A percentile compares a stretch with the other conserved stretches of the same genome.
Conservation (phyloP, 2,329 filamentous ascomycete species). For the Xylaria sp. region DNA sequence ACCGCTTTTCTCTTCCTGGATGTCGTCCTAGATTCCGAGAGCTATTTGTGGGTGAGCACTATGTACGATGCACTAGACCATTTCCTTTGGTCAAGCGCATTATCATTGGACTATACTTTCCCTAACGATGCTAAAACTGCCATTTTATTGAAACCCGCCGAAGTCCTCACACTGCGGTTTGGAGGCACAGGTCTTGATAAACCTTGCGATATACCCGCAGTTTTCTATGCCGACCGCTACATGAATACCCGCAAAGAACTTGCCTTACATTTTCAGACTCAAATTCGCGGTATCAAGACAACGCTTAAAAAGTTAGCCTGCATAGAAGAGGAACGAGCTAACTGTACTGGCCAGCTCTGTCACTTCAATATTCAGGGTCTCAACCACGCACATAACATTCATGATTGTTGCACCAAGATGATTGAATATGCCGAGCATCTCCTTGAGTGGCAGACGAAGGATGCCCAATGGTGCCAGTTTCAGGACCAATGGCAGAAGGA, state of each 20-base stretch:
- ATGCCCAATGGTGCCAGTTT: slow-evolving; percentile 39
- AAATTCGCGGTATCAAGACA: slow-evolving; percentile 36
- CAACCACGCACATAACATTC: slow-evolving; percentile 31
- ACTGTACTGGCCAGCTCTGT: slow-evolving; percentile 33
- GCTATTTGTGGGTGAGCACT: slow-evolving; percentile 48
- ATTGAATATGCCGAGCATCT: slow-evolving; percentile 31
- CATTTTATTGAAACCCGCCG: slow-evolving; percentile 52
- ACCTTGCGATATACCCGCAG: slow-evolving; percentile 55
- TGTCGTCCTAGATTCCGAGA: slow-evolving; percentile 44
- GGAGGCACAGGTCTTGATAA: slow-evolving; percentile 49
- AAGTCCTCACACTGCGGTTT: slow-evolving; percentile 57
- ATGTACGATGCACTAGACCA: slow-evolving; percentile 56
- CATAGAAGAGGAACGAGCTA: slow-evolving; percentile 26
- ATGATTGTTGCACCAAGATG: slow-evolving; percentile 35
- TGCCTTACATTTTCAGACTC: slow-evolving; percentile 51
- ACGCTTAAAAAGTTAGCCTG: slow-evolving; percentile 33
- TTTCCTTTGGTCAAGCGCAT: slow-evolving; percentile 53
- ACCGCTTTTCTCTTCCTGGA: slow-evolving; percentile 50
- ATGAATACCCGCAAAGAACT: slow-evolving; percentile 51
- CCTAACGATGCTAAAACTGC: slow-evolving; percentile 49
- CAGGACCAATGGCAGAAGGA: slow-evolving; percentile 29
- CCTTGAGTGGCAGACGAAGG: slow-evolving; percentile 34
- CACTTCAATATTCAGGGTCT: slow-evolving; percentile 34
- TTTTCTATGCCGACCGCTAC: slow-evolving; percentile 62
- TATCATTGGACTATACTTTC: slow-evolving; percentile 44